Evolutionary conservation across 306 rosid genomes (phyloP).

Genomic region (Citrullus amarus): DNA sequence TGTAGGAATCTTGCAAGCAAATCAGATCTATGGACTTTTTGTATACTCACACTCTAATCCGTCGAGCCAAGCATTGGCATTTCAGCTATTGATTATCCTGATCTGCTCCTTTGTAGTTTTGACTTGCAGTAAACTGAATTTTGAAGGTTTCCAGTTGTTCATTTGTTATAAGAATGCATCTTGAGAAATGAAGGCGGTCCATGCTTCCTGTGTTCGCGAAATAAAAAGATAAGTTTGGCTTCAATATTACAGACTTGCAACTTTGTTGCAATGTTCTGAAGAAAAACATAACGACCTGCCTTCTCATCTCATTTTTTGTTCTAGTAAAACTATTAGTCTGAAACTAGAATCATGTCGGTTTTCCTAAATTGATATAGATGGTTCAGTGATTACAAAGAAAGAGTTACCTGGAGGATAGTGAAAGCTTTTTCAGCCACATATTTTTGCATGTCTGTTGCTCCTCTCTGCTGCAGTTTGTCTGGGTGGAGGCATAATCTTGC

Average conservation of each 20-base stretch:
- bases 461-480: constrained; percentile 85
- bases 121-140: constrained; percentile 3
- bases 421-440: constrained; percentile 60
- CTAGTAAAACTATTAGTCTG: background rate
- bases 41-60: background rate
- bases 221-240: background rate
- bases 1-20: background rate
- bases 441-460: constrained; percentile 63
- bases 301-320: background rate
- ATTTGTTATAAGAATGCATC: constrained; percentile 38
- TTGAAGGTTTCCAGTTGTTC: constrained; percentile 4
- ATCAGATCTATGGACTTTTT: background rate
- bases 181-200: constrained; percentile 64
- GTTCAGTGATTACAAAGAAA: background rate
- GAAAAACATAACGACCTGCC: background rate
- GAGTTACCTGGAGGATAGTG: constrained; percentile 61
- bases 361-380: background rate
- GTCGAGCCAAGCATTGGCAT: background rate
- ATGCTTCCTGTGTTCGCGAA: constrained; percentile 53
- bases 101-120: background rate
- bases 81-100: background rate
- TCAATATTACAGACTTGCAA: background rate
- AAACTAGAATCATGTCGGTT: background rate
- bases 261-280: background rate
- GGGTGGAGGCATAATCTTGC: constrained; percentile 88